Evolutionary conservation across 1,139 yeast species (phyloP), one percentile per base, ranked within the genome.

Genomic region (Saccharomyces hybrid): DNA sequence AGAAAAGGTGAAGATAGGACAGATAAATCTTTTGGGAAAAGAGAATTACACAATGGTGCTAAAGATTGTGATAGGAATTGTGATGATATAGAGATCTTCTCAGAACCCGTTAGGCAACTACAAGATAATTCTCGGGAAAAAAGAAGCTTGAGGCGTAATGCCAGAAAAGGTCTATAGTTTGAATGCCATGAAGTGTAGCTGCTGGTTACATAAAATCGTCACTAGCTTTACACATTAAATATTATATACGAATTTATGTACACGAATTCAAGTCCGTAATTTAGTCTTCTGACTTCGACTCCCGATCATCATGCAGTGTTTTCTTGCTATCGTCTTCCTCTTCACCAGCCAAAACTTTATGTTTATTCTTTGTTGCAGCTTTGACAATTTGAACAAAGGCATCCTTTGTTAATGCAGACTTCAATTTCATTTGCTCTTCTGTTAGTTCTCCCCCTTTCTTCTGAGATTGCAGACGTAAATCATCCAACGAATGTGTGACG

Each of bases 301-400:
- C 14, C 7, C 14, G 27, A 14, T 29, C 9, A 5, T 16, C 26
- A 44, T 13, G 26, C 28, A 26, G 13, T 38, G 27, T 32, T 49
- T 26, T 56, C 59, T 26, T 28, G 28, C 23, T 46, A 16, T 23
- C 49, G 5, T 41, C 23, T 47, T 54, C 44, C 51, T 55, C n/a
- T 50, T 52, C 41, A 13, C 44, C 44, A 11, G 47, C 53, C 16
- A 47, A 25, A 14, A 50, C 66, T 68, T 48, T 74, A 13, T 86
- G 88, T 66, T 82, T 83, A 64, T 85, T 84, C 54, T 81, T 76
- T 34, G 81, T 73, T 0, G 91, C 95, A 0, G 93, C 84, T 54
- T 76, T 77, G 2, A 88, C 95, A 57, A 88, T 80, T 65, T 84
- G 91, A 46, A 83, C 85, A 70, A 88, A 85, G 5, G 88, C 81